Evolutionary conservation across 306 rosid species (phyloP).

Genomic region (Prunus dulcis): DNA sequence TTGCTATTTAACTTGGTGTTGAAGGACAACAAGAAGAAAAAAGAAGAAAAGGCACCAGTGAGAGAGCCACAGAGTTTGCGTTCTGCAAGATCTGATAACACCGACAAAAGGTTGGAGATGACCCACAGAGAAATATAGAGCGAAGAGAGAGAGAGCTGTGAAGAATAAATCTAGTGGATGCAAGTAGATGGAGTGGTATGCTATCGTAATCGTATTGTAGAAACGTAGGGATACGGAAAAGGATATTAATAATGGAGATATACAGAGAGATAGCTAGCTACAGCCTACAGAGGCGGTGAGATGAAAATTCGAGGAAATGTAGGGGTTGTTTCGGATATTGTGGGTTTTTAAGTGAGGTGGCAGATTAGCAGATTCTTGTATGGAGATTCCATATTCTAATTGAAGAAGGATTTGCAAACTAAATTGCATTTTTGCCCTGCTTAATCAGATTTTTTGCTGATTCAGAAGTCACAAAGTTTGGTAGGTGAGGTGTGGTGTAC

Average conservation of each 20-base stretch:
- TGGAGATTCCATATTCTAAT: too few relatives aligned
- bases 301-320: not conserved
- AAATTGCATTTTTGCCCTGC: too few relatives aligned
- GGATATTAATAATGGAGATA: not conserved
- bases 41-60: constrained; percentile 13
- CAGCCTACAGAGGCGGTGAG: not conserved
- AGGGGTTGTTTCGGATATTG: not conserved
- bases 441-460: not conserved
- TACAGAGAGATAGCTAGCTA: not conserved
- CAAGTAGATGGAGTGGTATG: constrained; percentile 10
- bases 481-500: not conserved
- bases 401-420: too few relatives aligned
- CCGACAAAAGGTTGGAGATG: constrained; percentile 55
- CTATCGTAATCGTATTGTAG: constrained; percentile 27
- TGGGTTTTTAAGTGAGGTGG: not conserved
- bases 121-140: constrained; percentile 11
- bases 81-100: constrained; percentile 62
- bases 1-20: not conserved
- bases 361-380: not conserved
- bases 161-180: constrained; percentile 60
- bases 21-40: constrained; percentile 16
- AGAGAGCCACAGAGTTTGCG: constrained; percentile 25
- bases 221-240: constrained; percentile 40
- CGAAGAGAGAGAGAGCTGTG: constrained; percentile 18
- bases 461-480: not conserved